Conservation (phyloP, 306 rosid species). For the Pyrus pyrifolia region DNA sequence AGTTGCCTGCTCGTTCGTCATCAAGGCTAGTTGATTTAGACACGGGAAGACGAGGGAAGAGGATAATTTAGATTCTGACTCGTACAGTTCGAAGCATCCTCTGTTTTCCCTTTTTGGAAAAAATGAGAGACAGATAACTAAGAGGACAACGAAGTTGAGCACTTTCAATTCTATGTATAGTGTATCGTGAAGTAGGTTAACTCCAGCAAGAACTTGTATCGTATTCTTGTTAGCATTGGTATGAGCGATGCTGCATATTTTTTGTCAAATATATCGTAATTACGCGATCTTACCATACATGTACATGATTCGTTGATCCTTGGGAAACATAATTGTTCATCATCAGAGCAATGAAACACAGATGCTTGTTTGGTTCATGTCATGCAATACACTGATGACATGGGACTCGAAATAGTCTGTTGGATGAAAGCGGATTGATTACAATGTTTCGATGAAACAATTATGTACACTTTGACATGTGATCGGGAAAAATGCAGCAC, state of each 20-base stretch:
- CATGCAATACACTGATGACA: neutral
- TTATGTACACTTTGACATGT: neutral
- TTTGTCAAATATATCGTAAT: neutral
- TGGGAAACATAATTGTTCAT: too few species aligned
- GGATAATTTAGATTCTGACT: conserved; percentile 50
- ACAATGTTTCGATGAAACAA: neutral
- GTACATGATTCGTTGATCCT: too few species aligned
- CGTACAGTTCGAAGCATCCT: neutral
- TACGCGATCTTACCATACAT: neutral
- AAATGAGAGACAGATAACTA: conserved; percentile 12
- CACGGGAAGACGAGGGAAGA: conserved; percentile 48
- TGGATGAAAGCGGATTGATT: neutral
- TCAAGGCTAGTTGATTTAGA: conserved; percentile 74
- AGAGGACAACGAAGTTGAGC: conserved; percentile 1
- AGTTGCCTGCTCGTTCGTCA: conserved; percentile 38
- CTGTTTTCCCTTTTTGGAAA: neutral
- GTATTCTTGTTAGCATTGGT: conserved; percentile 11
- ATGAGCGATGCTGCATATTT: conserved; percentile 33
- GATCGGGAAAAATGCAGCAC: neutral
- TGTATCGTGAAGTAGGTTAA: neutral
- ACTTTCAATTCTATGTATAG: neutral
- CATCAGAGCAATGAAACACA: neutral
- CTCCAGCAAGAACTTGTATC: neutral
- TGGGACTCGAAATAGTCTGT: neutral
- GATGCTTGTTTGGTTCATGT: neutral